phyloP scores from a whole-genome alignment of 129 eudicot species.

The Calendula officinalis region DNA sequence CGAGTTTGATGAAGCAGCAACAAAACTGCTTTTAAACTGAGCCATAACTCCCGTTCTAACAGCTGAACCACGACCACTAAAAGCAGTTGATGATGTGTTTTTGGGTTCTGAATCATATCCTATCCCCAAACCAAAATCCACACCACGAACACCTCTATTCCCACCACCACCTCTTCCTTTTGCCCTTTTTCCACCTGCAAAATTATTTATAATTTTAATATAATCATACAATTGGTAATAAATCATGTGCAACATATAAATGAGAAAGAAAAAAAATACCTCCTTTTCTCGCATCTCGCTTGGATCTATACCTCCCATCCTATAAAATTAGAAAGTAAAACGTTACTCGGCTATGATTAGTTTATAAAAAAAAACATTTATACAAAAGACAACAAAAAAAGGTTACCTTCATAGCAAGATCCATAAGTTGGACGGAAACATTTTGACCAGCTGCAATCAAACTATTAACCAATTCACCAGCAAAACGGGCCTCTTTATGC shows the following conservation, averaged over 20 bases:
- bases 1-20: slow-evolving; percentile 78
- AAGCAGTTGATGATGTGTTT: slow-evolving; percentile 33
- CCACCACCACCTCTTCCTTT: slow-evolving; percentile 91
- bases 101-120: slow-evolving; percentile 73
- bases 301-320: slow-evolving; percentile 99
- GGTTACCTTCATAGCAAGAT: slow-evolving; percentile 98
- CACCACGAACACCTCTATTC: slow-evolving; percentile 92
- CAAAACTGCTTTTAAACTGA: slow-evolving; percentile 80
- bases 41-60: slow-evolving; percentile 86
- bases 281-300: slow-evolving; percentile 94
- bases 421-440: slow-evolving; percentile 83
- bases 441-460: slow-evolving; percentile 98
- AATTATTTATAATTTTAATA: slow-evolving; percentile 5
- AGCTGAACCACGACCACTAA: slow-evolving; percentile 59
- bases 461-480: slow-evolving; percentile 90
- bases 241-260: not conserved
- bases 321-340: slow-evolving; percentile 41
- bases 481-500: slow-evolving; percentile 91
- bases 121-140: slow-evolving; percentile 95
- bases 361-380: slow-evolving; percentile 4
- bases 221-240: not conserved
- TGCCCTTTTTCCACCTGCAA: slow-evolving; percentile 92
- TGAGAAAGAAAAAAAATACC: slow-evolving; percentile 45
- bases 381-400: not conserved
- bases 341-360: slow-evolving; percentile 35